Conservation (phyloP, 139 green algal species). For the Zygnema cylindricum region DNA sequence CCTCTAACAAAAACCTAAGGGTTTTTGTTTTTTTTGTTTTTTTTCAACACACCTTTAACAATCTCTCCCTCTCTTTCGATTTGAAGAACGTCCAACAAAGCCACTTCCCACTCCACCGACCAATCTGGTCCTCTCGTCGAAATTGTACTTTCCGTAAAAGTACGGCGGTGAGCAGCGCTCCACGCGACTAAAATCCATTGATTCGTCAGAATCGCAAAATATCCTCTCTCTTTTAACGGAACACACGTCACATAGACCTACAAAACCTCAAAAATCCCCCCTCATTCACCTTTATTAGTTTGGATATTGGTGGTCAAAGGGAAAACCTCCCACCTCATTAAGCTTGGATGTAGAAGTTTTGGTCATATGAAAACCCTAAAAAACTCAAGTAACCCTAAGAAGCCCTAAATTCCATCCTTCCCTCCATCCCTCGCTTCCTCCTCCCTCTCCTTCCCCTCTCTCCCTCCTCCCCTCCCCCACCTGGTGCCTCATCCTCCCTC, state of each 20-base stretch:
- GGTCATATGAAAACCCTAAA: neutral
- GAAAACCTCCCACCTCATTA: neutral
- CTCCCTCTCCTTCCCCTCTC: neutral
- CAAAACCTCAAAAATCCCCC: neutral
- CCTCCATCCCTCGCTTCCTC: neutral
- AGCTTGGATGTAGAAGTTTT: neutral
- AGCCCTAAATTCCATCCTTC: neutral
- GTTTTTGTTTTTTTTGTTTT: neutral
- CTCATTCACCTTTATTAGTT: too few species aligned
- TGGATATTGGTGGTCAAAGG: too few species aligned
- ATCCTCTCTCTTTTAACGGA: neutral
- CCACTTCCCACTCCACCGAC: neutral
- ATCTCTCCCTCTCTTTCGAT: neutral
- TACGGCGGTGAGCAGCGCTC: neutral
- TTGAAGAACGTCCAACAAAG: neutral
- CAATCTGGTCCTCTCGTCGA: neutral
- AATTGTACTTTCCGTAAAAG: neutral
- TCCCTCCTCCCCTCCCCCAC: too few species aligned
- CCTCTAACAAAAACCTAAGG: neutral
- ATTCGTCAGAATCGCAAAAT: neutral
- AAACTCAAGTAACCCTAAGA: neutral
- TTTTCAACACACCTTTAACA: neutral
- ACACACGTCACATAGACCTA: constrained; percentile 24
- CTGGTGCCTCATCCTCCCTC: neutral
- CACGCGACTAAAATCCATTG: neutral